These are phyloP conservation scores for Xerophyta viscosa DNA, from an alignment of 106 monocot species.

Conservation along the genomic window DNA sequence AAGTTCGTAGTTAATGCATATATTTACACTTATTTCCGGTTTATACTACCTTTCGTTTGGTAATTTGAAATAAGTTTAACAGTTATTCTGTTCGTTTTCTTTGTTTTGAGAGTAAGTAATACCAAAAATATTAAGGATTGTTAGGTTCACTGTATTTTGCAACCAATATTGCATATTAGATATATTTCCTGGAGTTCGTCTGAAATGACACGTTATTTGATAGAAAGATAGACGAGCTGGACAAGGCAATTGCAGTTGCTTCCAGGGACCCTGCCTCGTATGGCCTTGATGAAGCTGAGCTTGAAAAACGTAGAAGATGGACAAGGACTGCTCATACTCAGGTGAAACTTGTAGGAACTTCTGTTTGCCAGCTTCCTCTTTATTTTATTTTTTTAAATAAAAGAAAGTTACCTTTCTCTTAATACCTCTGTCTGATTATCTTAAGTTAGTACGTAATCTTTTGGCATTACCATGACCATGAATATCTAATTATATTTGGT, in stretches of 20 bases:
- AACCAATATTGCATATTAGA: not conserved
- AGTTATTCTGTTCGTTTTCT: not conserved
- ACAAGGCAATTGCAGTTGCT: constrained; percentile 84
- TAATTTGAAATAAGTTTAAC: not conserved
- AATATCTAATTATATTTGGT: no score
- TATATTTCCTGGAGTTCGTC: not conserved
- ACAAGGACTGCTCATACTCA: constrained; percentile 57
- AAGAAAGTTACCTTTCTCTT: no score
- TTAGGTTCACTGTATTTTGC: no score
- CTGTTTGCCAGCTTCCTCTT: not conserved
- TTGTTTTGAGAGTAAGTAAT: not conserved
- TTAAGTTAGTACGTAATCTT: no score
- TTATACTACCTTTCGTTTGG: not conserved
- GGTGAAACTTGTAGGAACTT: constrained; percentile 18
- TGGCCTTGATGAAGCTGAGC: constrained; percentile 76
- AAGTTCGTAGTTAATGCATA: not conserved
- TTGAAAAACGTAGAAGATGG: constrained; percentile 71
- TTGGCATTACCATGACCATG: no score
- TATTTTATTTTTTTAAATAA: no score
- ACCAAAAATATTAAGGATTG: no score
- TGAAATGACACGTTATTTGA: constrained; percentile 13
- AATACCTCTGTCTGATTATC: no score
- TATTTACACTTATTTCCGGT: not conserved
- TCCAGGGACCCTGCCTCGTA: constrained; percentile 78
- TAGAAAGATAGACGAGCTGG: constrained; percentile 79